Conservation (phyloP, 2,329 filamentous ascomycete genomes). For the Emydomyces testavorans region DNA sequence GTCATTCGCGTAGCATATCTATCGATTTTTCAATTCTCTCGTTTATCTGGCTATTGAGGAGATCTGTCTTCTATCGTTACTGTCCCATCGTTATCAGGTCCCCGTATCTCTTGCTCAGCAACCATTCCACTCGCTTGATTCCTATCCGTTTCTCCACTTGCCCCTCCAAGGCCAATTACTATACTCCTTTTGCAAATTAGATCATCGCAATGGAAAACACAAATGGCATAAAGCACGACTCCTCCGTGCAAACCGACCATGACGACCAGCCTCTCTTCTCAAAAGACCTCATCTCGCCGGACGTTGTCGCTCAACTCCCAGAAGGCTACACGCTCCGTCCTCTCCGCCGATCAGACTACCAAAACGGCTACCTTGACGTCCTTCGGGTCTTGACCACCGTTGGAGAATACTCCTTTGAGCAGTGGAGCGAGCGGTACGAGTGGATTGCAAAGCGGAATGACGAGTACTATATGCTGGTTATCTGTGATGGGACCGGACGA, state of each 20-base stretch:
- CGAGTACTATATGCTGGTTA: conserved; percentile 76
- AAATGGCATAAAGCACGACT: not conserved
- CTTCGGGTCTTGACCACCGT: conserved; percentile 85
- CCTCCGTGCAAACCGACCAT: not conserved
- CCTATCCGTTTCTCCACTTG: no score
- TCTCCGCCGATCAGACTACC: conserved; percentile 65
- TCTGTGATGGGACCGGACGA: conserved; percentile 57
- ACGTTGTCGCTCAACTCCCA: conserved; percentile 61
- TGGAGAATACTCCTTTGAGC: conserved; percentile 65
- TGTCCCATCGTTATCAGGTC: not conserved
- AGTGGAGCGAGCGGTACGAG: conserved; percentile 69
- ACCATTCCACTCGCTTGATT: not conserved
- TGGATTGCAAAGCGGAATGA: conserved; percentile 65
- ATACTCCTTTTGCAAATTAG: no score
- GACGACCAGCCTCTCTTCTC: conserved; percentile 60
- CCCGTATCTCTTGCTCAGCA: not conserved
- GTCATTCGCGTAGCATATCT: no score
- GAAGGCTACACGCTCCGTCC: conserved; percentile 73
- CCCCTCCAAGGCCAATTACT: no score
- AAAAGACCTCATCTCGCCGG: conserved; percentile 61
- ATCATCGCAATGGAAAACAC: not conserved
- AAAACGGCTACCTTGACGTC: conserved; percentile 76
- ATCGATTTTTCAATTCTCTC: not conserved
- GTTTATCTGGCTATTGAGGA: not conserved
- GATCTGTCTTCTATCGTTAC: not conserved